Evolutionary conservation across 805 yeast species (phyloP), one percentile per base, ranked within the genome.

Genomic region (Saturnispora besseyi): DNA sequence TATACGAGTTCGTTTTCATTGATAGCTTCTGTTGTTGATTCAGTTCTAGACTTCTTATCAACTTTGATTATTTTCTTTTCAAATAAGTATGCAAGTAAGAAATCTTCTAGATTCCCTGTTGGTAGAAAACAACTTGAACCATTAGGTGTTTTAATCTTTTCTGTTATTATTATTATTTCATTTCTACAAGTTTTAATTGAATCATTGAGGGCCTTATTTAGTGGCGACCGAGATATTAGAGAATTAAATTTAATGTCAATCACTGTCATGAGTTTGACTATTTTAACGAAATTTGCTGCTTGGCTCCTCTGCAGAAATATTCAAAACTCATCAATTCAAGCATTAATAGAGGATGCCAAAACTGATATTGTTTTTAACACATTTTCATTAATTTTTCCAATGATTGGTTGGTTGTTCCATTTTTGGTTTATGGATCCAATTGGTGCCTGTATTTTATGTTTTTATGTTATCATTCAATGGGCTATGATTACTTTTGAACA

Each of bases 311-410:
- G 91, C 60, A 67, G 75, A 37, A 65, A 70, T 12, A 74, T 83
- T 53, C 66, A 73, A 15, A 81, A 87, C 13, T 76, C 83, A 15
- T 79, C 89, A 0, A 82, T 86, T 2, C 84, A 80, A 59, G 95
- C 95, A 0, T 68, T 85, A 49, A 87, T 90, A 2, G 91, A 84
- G 63, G 95, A 86, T 65, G 93, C 93, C 0, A 71, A 75, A 64
- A 85, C 90, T 0, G 95, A 86, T 63, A 76, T 85, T 31, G 74
- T 84, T 3, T 85, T 85, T 71, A 86, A 86, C 66, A 58, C 74
- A 1, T 82, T 83, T 41, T 84, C 93, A 1, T 73, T 86, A 26
- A 53, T 85, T 13, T 83, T 85, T 72, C 95, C 95, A 0, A 54
- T 81, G 0, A 41, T 75, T 0, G 91, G 91, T 1, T 67, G 72